These are phyloP conservation scores for Umbelopsis sp. DNA, from an alignment of 371 early-diverging fungal genomes.

Conservation along the genomic window DNA sequence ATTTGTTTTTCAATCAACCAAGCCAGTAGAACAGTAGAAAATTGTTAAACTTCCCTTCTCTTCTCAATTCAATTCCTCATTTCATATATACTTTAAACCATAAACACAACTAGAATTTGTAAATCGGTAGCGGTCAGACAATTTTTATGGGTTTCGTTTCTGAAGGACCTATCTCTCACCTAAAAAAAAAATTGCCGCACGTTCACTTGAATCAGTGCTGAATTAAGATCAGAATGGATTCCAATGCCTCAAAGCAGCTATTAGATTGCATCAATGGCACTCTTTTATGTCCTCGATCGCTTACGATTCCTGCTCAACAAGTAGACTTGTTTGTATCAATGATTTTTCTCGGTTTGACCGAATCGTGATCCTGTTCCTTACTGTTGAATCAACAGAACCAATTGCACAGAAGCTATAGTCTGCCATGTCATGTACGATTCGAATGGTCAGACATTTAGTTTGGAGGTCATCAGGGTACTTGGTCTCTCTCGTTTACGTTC, in stretches of 20 bases:
- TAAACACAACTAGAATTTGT: too few relatives aligned
- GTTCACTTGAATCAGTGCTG: too few relatives aligned
- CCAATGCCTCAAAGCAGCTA: neutral
- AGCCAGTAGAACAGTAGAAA: neutral
- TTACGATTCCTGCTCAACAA: neutral
- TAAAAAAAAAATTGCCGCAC: too few relatives aligned
- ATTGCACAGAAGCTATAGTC: neutral
- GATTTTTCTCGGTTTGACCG: neutral
- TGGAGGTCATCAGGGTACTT: neutral
- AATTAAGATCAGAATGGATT: neutral
- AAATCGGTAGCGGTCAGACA: too few relatives aligned
- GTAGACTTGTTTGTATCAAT: conserved; percentile 3
- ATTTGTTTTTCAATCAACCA: neutral
- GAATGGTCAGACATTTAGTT: neutral
- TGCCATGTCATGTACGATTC: neutral
- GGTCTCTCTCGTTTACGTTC: neutral
- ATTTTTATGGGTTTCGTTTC: too few relatives aligned
- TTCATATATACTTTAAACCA: too few relatives aligned
- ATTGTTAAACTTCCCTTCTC: neutral
- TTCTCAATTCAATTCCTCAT: too few relatives aligned
- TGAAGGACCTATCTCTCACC: too few relatives aligned
- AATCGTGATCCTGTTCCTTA: neutral
- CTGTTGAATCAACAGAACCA: neutral
- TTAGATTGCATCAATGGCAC: neutral
- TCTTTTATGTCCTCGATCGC: neutral